Percentiles rank a stretch among this genome's conserved stretches.
These are phyloP conservation scores for Hemisphaericaspora subhashii DNA, from an alignment of 1,139 yeast species.

Conservation along the genomic window DNA sequence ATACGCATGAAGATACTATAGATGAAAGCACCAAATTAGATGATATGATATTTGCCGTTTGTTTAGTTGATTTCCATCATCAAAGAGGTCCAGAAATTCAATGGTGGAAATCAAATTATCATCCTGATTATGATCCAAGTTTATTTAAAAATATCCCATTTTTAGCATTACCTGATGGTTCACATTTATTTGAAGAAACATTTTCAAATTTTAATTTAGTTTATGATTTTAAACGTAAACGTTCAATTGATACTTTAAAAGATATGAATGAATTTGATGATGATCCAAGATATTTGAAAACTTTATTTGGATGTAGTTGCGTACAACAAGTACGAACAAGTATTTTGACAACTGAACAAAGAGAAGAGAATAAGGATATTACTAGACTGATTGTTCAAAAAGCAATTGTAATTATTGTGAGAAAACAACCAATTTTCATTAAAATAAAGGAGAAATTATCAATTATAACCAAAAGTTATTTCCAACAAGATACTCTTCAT, in stretches of 20 bases:
- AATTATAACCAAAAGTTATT: conserved; percentile 84
- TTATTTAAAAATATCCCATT: conserved; percentile 91
- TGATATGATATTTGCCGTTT: conserved; percentile 71
- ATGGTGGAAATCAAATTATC: conserved; percentile 78
- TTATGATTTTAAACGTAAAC: conserved; percentile 59
- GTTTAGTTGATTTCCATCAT: conserved; percentile 93
- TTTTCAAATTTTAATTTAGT: conserved; percentile 86
- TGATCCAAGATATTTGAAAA: conserved; percentile 55
- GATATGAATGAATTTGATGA: conserved; percentile 46
- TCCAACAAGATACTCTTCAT: conserved; percentile 73
- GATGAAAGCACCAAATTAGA: conserved; percentile 14
- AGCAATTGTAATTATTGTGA: conserved; percentile 81
- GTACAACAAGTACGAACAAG: conserved; percentile 76
- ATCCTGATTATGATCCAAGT: conserved; percentile 34
- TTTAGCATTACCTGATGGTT: conserved; percentile 95
- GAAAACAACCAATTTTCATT: conserved; percentile 78
- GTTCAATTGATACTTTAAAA: conserved; percentile 44
- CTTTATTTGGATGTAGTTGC: conserved; percentile 92
- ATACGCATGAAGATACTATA: conserved; percentile 1
- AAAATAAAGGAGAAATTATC: conserved; percentile 88
- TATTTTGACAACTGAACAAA: conserved; percentile 48
- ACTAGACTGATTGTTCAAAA: conserved; percentile 91
- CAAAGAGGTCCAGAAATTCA: conserved; percentile 94
- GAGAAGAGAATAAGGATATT: conserved; percentile 60
- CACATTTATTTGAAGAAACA: conserved; percentile 88